A percentile compares a stretch with the other conserved stretches of the same genome.
Evolutionary conservation across 164 flowering plant species (phyloP).

Genomic region (Tetracentron sinense): DNA sequence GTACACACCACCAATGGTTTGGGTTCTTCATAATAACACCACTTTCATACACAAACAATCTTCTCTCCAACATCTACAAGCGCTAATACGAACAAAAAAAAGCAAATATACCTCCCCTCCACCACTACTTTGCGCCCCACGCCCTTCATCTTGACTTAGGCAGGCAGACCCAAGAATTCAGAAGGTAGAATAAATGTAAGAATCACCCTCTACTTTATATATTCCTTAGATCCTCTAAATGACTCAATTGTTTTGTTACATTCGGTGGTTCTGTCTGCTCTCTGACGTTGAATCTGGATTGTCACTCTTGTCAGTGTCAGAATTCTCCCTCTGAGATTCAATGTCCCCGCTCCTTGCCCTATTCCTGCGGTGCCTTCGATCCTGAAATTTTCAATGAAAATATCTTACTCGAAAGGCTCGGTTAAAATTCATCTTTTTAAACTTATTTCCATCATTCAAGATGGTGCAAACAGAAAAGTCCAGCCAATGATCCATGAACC

Average conservation of each 20-base stretch:
- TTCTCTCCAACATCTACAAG: conserved; percentile 18
- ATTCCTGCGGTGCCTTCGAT: conserved; percentile 66
- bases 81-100: not conserved
- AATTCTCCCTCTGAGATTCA: conserved; percentile 62
- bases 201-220: conserved; percentile 12
- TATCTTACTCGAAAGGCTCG: not conserved
- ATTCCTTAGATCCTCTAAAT: conserved; percentile 6
- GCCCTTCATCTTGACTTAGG: conserved; percentile 2
- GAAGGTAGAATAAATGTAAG: conserved; percentile 26
- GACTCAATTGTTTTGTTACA: conserved; percentile 12
- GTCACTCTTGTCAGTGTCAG: conserved; percentile 84
- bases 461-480: too few relatives aligned
- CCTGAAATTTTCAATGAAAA: conserved; percentile 33
- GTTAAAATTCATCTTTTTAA: not conserved
- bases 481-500: too few relatives aligned
- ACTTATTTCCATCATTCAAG: not conserved
- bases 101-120: not conserved
- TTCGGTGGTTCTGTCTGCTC: conserved; percentile 33
- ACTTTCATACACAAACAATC: conserved; percentile 15
- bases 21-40: conserved; percentile 8
- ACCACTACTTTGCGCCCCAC: not conserved
- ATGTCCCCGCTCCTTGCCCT: conserved; percentile 61
- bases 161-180: conserved; percentile 23
- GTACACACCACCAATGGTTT: conserved; percentile 18
- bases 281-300: conserved; percentile 53